A percentile compares a stretch with the other conserved stretches of the same genome.
Evolutionary conservation across 78 protist species (phyloP).

Genomic region (Cavenderia fasciculata): DNA sequence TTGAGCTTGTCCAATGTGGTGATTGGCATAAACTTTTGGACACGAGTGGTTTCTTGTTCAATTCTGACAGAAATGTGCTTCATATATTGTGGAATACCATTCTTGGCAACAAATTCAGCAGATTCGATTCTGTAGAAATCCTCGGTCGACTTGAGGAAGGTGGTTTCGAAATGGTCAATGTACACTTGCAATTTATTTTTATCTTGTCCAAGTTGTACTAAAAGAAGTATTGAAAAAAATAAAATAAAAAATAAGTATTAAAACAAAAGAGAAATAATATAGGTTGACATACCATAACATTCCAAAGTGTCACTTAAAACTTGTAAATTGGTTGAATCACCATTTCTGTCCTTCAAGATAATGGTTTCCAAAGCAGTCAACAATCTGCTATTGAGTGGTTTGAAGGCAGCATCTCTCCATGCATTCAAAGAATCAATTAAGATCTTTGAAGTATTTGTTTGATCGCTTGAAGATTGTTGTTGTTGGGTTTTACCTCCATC

Average conservation of each 20-base stretch:
- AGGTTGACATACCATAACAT: slow-evolving; percentile 55
- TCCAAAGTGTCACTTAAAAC: slow-evolving; percentile 61
- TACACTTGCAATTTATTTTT: slow-evolving; percentile 76
- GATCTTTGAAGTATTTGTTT: slow-evolving; percentile 64
- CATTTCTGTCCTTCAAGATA: slow-evolving; percentile 56
- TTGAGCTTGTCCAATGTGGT: slow-evolving; percentile 34
- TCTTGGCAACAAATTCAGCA: slow-evolving; percentile 54
- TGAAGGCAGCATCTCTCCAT: slow-evolving; percentile 65
- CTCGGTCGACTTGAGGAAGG: slow-evolving; percentile 54
- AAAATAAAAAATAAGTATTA: not conserved
- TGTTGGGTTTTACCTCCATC: not conserved
- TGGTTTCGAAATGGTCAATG: slow-evolving; percentile 60
- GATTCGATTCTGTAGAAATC: slow-evolving; percentile 60
- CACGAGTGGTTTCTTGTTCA: slow-evolving; percentile 65
- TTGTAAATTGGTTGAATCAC: slow-evolving; percentile 58
- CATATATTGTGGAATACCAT: slow-evolving; percentile 76
- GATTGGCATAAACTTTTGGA: slow-evolving; percentile 50
- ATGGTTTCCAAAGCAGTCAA: slow-evolving; percentile 36
- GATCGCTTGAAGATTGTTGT: not conserved
- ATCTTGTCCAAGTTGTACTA: slow-evolving; percentile 69
- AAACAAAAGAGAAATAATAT: not conserved
- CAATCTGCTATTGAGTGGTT: slow-evolving; percentile 33
- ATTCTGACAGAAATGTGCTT: slow-evolving; percentile 44
- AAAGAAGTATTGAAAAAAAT: not conserved
- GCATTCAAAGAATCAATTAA: slow-evolving; percentile 33